Evolutionary conservation across 1,139 yeast species (phyloP).

Genomic region (Geotrichum candidum): DNA sequence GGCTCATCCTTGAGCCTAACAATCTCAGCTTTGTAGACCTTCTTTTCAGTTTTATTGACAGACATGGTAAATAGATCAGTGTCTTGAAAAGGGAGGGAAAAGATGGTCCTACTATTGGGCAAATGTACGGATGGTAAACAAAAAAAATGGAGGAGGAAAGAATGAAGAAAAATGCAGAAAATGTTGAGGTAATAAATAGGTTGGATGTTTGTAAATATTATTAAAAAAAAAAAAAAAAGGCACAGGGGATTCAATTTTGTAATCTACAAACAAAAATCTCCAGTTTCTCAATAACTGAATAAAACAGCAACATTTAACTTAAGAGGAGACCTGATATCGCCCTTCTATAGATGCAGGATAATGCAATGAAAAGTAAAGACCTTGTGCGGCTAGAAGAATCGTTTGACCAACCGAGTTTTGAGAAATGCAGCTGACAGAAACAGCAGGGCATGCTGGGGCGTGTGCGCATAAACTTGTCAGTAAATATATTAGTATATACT

Average conservation of each 20-base stretch:
- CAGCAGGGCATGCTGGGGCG: too few relatives aligned
- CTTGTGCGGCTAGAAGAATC: neutral
- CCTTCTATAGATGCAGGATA: neutral
- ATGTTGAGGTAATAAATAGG: neutral
- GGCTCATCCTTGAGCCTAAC: conserved; percentile 8
- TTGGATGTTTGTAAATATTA: neutral
- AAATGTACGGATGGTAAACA: neutral
- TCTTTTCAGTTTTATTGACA: neutral
- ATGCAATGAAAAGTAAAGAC: neutral
- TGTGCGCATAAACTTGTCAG: too few relatives aligned
- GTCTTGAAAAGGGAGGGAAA: neutral
- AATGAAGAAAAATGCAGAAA: neutral
- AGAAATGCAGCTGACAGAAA: too few relatives aligned
- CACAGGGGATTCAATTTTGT: neutral
- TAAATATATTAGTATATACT: too few relatives aligned
- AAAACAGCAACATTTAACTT: neutral
- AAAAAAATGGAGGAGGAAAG: neutral
- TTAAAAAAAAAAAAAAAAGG: too few relatives aligned
- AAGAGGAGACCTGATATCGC: neutral
- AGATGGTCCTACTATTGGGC: neutral
- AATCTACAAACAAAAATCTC: neutral
- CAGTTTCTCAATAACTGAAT: too few relatives aligned
- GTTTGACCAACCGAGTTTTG: too few relatives aligned
- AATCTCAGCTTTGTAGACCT: conserved; percentile 6
- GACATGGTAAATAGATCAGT: neutral